phyloP scores from a whole-genome alignment of 306 rosid species.

The Senna siamea region DNA sequence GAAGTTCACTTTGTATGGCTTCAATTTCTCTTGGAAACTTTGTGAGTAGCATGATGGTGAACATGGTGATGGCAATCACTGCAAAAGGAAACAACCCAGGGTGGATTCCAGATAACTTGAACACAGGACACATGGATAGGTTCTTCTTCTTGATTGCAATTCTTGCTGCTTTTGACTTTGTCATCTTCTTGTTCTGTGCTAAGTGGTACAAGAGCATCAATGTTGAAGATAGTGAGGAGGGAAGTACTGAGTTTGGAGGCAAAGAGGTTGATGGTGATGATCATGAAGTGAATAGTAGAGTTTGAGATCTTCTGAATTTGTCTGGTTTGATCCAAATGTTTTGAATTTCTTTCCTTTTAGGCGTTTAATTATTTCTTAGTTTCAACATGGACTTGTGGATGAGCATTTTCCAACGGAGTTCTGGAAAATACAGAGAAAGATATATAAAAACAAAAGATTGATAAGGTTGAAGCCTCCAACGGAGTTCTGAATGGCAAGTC shows the following conservation, averaged over 20 bases:
- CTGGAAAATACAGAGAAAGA: conserved; percentile 92
- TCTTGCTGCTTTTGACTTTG: conserved; percentile 55
- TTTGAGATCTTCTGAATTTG: conserved; percentile 17
- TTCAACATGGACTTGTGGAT: background rate
- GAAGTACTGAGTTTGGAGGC: background rate
- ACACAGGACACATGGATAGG: conserved; percentile 64
- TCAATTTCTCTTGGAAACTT: conserved; percentile 70
- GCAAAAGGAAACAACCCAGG: conserved; percentile 47
- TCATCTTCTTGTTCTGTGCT: conserved; percentile 53
- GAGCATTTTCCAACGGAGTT: conserved; percentile 65
- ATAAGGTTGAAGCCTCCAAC: conserved; percentile 86
- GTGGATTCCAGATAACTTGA: conserved; percentile 64
- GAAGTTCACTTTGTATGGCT: conserved; percentile 77
- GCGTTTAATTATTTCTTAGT: background rate
- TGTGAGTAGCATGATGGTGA: conserved; percentile 61
- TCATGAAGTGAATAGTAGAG: no score
- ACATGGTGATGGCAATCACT: conserved; percentile 52
- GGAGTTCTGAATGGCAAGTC: conserved; percentile 56
- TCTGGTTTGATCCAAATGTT: background rate
- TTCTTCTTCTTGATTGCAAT: conserved; percentile 64
- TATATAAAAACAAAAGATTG: conserved; percentile 89
- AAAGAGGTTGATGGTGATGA: conserved; percentile 5
- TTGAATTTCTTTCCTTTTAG: background rate
- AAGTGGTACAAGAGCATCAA: conserved; percentile 51
- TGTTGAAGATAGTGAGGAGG: conserved; percentile 25